phyloP scores from a whole-genome alignment of 202 grass and related monocot species.

The Eragrostis tef region DNA sequence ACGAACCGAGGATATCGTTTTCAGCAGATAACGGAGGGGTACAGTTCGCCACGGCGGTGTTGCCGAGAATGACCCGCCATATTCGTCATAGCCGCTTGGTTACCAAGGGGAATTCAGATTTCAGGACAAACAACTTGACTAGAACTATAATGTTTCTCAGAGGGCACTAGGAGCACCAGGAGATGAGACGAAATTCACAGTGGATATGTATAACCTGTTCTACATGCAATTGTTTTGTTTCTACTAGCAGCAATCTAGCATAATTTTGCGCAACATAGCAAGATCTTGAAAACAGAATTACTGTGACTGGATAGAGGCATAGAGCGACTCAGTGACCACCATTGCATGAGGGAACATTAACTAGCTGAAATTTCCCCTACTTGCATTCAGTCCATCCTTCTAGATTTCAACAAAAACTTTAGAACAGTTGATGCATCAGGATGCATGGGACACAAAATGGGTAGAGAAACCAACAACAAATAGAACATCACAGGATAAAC shows the following conservation, averaged over 20 bases:
- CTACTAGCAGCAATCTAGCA: background rate
- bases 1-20: background rate
- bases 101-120: no score
- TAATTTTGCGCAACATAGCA: background rate
- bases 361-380: background rate
- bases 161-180: background rate
- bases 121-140: no score
- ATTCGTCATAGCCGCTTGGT: background rate
- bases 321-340: background rate
- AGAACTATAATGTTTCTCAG: no score
- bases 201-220: background rate
- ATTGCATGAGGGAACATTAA: background rate
- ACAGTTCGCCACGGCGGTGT: background rate
- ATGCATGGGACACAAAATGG: background rate
- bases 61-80: background rate
- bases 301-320: background rate
- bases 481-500: background rate
- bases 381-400: no score
- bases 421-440: background rate
- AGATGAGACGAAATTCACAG: background rate
- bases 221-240: background rate
- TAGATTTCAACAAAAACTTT: no score
- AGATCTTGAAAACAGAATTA: background rate
- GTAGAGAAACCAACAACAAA: background rate
- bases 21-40: background rate